Base-by-base conservation (phyloP, 306 rosid species). In the Cicer yamashitae region DNA sequence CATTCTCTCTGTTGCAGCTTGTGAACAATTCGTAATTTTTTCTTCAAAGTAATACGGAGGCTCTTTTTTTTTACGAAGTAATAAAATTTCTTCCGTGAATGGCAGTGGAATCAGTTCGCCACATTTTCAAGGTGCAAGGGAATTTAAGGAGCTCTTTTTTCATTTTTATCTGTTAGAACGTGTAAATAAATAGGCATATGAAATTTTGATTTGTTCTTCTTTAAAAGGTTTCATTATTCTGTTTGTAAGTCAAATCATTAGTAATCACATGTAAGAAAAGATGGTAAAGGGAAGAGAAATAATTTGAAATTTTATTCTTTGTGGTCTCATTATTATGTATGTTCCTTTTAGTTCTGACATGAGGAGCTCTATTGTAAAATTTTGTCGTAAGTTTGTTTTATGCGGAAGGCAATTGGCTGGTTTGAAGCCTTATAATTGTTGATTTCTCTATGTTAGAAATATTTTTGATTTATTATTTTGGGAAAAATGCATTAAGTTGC, bases 131-230 rank as follows among this genome's bases (percentile, higher is more conserved):
- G 83, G 57, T 78, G 87, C 82, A 70, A 80, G 77, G 86, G 81
- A 76, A 76, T 73, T 81, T 80, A 70, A 76, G 77, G 82, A 83
- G 84, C 59, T 67, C 79, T 51, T 64, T 18, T 71, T 74, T 51
- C 4, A 38, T 37, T 75, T 79, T 54, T 65, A 77, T 78, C 75
- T 25, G 40, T 77, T 79, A 62, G 86, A 80, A 84, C 69, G 12
- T 90, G 96, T 88, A 89, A 83, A 90, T 90, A 87, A 71, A 71
- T 88, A 88, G 89, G 83, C 75, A 86, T 56, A 52, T 80, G 66
- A 82, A 71, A 76, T 76, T 76, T 76, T 76, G 74, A 66, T 48
- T 47, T 51, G 18, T 12, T 61, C 67, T 59, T 39, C 2, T 79
- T 50, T 38, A 12, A 10, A 45, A 38, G 43, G 20, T 48, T 37